These are phyloP conservation scores for Fomes fomentarius DNA, from an alignment of 1,284 basidiomycete genomes.

Conservation along the genomic window DNA sequence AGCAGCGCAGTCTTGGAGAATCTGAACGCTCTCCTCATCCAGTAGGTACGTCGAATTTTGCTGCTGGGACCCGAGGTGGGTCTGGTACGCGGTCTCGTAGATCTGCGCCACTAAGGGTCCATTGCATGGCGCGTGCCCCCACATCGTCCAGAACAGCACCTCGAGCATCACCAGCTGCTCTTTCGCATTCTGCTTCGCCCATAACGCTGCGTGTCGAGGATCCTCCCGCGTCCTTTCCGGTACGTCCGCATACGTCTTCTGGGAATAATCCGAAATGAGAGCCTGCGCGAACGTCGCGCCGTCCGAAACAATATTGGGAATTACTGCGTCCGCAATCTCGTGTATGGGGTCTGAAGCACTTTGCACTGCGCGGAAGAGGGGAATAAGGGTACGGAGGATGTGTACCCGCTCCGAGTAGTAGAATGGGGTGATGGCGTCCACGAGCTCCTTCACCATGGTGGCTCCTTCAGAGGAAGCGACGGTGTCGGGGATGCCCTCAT, in stretches of 20 bases:
- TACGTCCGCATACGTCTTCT: constrained; percentile 55
- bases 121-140: constrained; percentile 71
- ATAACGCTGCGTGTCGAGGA: constrained; percentile 64
- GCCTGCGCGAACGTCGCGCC: constrained; percentile 56
- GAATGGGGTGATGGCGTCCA: constrained; percentile 77
- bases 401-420: constrained; percentile 81
- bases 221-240: constrained; percentile 55
- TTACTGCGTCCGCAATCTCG: constrained; percentile 52
- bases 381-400: constrained; percentile 62
- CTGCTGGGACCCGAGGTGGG: constrained; percentile 71
- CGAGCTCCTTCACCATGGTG: constrained; percentile 59
- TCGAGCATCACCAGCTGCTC: constrained; percentile 85
- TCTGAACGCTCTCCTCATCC: constrained; percentile 71
- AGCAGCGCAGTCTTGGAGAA: constrained; percentile 69
- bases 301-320: constrained; percentile 67
- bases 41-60: constrained; percentile 67
- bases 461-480: constrained; percentile 46
- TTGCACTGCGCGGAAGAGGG: constrained; percentile 66
- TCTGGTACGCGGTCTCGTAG: constrained; percentile 66
- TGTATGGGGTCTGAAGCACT: constrained; percentile 57
- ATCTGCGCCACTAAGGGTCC: constrained; percentile 65
- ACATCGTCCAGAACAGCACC: constrained; percentile 85
- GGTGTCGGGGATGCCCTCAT: constrained; percentile 68
- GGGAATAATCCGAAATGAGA: constrained; percentile 61
- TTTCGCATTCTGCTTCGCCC: constrained; percentile 79